These are phyloP conservation scores for Stenocarpella maydis DNA, from an alignment of 2,329 filamentous ascomycete species.

Conservation along the genomic window DNA sequence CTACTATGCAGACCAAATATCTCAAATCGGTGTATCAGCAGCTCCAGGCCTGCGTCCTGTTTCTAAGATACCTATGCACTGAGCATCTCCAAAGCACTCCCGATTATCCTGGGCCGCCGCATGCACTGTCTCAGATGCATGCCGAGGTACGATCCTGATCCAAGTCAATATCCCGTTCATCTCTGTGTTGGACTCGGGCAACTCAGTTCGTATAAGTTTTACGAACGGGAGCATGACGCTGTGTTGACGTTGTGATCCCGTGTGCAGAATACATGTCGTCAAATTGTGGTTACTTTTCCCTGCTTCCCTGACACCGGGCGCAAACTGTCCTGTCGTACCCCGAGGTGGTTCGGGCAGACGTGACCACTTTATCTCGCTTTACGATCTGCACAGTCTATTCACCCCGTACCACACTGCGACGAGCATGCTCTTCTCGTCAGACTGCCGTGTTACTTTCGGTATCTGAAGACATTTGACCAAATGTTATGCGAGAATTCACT, in stretches of 20 bases:
- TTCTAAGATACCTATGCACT: too few species aligned
- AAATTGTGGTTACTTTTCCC: neutral
- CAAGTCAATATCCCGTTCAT: neutral
- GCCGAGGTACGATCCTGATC: neutral
- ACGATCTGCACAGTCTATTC: neutral
- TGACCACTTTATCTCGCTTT: slow-evolving; percentile 14
- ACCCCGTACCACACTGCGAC: neutral
- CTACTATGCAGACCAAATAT: neutral
- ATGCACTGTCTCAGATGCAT: neutral
- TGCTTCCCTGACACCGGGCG: slow-evolving; percentile 9
- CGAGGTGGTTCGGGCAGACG: slow-evolving; percentile 5
- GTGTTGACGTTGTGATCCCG: slow-evolving; percentile 29
- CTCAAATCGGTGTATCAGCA: neutral
- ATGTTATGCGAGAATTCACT: neutral
- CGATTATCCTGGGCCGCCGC: neutral
- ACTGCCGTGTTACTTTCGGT: slow-evolving; percentile 28
- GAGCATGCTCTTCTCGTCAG: neutral
- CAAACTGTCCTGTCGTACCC: slow-evolving; percentile 30
- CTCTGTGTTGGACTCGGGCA: neutral
- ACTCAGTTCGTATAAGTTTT: slow-evolving; percentile 12
- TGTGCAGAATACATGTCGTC: neutral
- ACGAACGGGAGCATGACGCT: slow-evolving; percentile 28
- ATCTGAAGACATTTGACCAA: slow-evolving; percentile 4
- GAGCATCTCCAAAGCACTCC: neutral
- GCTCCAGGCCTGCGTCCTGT: neutral